phyloP scores from a whole-genome alignment of 75 land plant species.

The Larix kaempferi region DNA sequence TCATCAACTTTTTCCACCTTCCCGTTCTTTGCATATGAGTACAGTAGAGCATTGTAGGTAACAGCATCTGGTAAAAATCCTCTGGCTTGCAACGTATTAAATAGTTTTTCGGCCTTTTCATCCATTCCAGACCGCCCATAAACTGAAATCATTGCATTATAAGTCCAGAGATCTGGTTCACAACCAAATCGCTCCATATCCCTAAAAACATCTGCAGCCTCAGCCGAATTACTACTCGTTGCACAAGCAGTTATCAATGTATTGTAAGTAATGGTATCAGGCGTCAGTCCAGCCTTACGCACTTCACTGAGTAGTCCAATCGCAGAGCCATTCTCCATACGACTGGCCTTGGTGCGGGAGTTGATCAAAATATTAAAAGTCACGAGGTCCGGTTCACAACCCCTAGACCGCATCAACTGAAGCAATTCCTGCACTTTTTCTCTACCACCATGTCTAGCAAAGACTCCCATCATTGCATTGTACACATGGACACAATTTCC shows the following conservation, averaged over 20 bases:
- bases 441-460: constrained; percentile 75
- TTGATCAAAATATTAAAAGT: constrained; percentile 92
- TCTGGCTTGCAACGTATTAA: constrained; percentile 37
- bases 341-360: constrained; percentile 59
- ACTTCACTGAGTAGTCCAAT: constrained; percentile 66
- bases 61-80: constrained; percentile 86
- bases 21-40: constrained; percentile 75
- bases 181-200: constrained; percentile 64
- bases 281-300: constrained; percentile 61
- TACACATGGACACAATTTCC: constrained; percentile 75
- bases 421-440: constrained; percentile 62
- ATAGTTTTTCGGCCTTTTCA: constrained; percentile 46
- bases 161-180: constrained; percentile 93
- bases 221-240: constrained; percentile 43
- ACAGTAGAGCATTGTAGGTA: constrained; percentile 74
- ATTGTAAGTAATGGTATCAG: constrained; percentile 90
- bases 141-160: constrained; percentile 95
- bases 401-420: constrained; percentile 49
- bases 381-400: constrained; percentile 76
- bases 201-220: constrained; percentile 61
- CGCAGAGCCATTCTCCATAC: constrained; percentile 54
- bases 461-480: constrained; percentile 97
- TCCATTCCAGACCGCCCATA: constrained; percentile 71
- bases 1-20: constrained; percentile 51
- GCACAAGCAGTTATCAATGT: constrained; percentile 91